Conservation (phyloP, 352 stramenopile genomes). For the Globisporangium camurandrum region DNA sequence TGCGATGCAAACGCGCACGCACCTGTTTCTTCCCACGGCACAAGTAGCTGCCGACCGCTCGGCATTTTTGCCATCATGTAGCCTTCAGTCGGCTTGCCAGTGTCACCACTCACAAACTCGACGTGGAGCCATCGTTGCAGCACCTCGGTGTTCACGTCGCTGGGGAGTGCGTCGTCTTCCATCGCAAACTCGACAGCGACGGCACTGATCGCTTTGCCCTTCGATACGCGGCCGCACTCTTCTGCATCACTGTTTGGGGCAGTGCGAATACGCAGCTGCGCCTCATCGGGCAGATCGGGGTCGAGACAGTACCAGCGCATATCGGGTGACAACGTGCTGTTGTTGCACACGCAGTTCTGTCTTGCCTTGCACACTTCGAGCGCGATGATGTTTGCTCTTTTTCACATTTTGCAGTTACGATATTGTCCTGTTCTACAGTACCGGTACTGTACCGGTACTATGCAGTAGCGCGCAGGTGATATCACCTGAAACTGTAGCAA, state of each 20-base stretch:
- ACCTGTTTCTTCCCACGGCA: conserved; percentile 39
- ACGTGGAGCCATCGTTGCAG: conserved; percentile 49
- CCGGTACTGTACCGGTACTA: no score
- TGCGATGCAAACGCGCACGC: no score
- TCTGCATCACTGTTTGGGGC: conserved; percentile 35
- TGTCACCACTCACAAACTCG: conserved; percentile 20
- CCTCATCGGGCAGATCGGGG: conserved; percentile 40
- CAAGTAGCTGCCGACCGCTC: conserved; percentile 31
- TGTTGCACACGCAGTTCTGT: background rate
- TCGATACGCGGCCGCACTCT: conserved; percentile 33
- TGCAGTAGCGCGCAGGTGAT: no score
- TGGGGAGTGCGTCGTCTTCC: conserved; percentile 5
- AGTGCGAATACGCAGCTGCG: conserved; percentile 54
- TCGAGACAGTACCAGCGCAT: conserved; percentile 77
- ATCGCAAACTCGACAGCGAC: conserved; percentile 28
- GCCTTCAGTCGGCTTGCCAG: conserved; percentile 22
- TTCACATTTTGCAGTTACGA: no score
- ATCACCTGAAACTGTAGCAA: no score
- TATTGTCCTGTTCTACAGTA: no score
- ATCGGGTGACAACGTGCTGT: no score
- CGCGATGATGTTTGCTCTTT: no score
- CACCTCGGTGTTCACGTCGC: background rate
- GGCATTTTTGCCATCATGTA: conserved; percentile 51
- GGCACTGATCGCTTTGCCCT: conserved; percentile 40
- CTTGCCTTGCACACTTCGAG: no score